Base-by-base conservation (phyloP, 2,329 filamentous ascomycete genomes). In the Alternaria sp. region DNA sequence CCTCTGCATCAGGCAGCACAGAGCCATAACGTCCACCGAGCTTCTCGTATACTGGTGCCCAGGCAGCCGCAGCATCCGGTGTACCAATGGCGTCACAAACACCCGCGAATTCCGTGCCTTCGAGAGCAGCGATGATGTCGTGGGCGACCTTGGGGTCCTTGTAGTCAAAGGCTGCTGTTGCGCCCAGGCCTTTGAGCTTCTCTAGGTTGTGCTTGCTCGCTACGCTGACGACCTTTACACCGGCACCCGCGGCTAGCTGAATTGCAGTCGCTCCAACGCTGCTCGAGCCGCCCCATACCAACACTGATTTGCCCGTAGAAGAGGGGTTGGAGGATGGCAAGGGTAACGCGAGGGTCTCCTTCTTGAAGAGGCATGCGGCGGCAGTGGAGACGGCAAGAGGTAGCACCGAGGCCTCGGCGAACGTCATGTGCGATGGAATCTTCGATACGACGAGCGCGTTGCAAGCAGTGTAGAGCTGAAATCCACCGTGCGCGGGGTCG, bases 221-320 rank as follows among this genome's bases (percentile, higher is more conserved):
- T 0, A 82, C 81, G 2, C 74, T 73, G 57, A 81, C 67, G 10
- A 85, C 81, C 23, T 78, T 77, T 55, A 81, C 77, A 5, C 83
- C 82, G 12, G 80, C 69, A 0, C 77, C 79, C 0, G 70, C 75
- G 0, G 81, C 82, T 5, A 84, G 69, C 60, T 85, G 83, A 46
- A 85, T 81, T 0, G 81, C 82, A 4, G 72, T 77, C 26, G 83
- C 81, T 21, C 84, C 74, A 13, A 85, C 73, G 32, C 72, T 75
- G 63, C 70, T 72, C 3, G 83, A 81, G 0, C 85, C 86, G n/a
- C 85, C 85, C 83, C 84, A 87, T 13, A 87, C 72, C 6, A 87
- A 67, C 12, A 84, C 71, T 6, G 78, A 79, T 70, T 82, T 82
- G 28, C 64, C 66, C 3, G 60, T 66, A 46, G 75, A 73, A 23